A percentile compares a stretch with the other conserved stretches of the same genome.
phyloP scores from a whole-genome alignment of 2,329 filamentous ascomycete species.

The Nemania diffusa region DNA sequence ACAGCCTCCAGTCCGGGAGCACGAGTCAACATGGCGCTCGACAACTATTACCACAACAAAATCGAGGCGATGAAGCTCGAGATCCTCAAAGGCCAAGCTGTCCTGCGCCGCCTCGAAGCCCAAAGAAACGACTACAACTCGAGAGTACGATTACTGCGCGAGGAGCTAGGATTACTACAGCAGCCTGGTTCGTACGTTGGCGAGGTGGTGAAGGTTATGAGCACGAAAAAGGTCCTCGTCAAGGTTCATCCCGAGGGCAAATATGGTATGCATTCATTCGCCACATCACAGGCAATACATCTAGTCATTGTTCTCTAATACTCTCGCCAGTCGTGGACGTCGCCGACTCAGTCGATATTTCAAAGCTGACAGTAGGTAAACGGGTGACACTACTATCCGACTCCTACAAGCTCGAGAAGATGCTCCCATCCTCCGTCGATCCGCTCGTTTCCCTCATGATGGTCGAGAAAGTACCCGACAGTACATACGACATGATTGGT shows the following conservation, averaged over 20 bases:
- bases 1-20: slow-evolving; percentile 38
- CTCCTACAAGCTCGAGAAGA: slow-evolving; percentile 98
- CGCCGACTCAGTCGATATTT: slow-evolving; percentile 90
- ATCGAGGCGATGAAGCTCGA: slow-evolving; percentile 99
- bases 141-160: slow-evolving; percentile 89
- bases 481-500: slow-evolving; percentile 99
- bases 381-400: slow-evolving; percentile 96
- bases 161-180: slow-evolving; percentile 94
- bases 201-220: slow-evolving; percentile 99
- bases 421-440: slow-evolving; percentile 97
- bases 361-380: slow-evolving; percentile 97
- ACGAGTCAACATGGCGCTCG: slow-evolving; percentile 86
- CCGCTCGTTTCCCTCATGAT: slow-evolving; percentile 99
- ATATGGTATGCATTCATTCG: slow-evolving; percentile 75
- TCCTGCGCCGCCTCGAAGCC: slow-evolving; percentile 92
- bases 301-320: slow-evolving; percentile 40
- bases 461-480: slow-evolving; percentile 99
- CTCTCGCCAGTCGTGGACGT: slow-evolving; percentile 84
- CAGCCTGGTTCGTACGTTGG: slow-evolving; percentile 98
- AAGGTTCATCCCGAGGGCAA: slow-evolving; percentile 99
- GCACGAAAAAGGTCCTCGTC: slow-evolving; percentile 98
- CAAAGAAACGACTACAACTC: slow-evolving; percentile 99
- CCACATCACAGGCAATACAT: background rate
- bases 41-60: slow-evolving; percentile 99
- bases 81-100: slow-evolving; percentile 98